Base-by-base conservation (phyloP, 371 early-diverging fungal genomes). In the Syncephalis plumigaleata region DNA sequence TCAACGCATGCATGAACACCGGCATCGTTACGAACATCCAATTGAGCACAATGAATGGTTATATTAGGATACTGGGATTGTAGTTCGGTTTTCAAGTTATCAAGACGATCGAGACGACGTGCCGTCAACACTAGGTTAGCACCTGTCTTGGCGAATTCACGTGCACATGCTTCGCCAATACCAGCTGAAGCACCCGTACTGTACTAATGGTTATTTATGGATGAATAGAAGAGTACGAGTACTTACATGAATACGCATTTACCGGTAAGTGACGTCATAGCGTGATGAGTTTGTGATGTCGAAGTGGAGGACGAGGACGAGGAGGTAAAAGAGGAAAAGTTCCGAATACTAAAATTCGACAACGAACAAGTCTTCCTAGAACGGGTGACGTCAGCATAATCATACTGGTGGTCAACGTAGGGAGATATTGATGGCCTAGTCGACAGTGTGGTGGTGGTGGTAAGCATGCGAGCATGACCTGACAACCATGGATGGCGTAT, bases 141-240 rank as follows among this genome's bases (percentile, higher is more conserved):
- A 25, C 85, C 87, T 23, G 71, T 75, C 13, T 66, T 65, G 16
- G 94, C 94, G 63, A 88, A 95, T 53, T 84, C 83, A 38, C 71
- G 64, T 7, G 93, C 91, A 51, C 74, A 76, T 7, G 86, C 83
- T 47, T 77, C 77, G 46, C 93, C 93, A 47, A 93, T 92, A 37
- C 92, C 93, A 3, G 89, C 70, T 7, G 79, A 77, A 17, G 93
- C 91, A n/a, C 95, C 93, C n/a, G 92, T 91, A 47, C 83, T 81
- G 53, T 9, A 42, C 25, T 31, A 20, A 16, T 24, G 24, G 9
- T 24, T 21, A 4, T 43, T 13, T 13, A 3, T 13, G 24, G 13
- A 43, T 17, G 3, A 20, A 24, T 17, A 7, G 11, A 11, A 24
- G 21, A 20, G 9, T 24, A 3, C 4, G 16, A 2, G 3, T 22